Percentiles rank a stretch among this genome's conserved stretches.
phyloP scores from a whole-genome alignment of 495 filamentous ascomycete species.

The Lasiosphaeris hirsuta region DNA sequence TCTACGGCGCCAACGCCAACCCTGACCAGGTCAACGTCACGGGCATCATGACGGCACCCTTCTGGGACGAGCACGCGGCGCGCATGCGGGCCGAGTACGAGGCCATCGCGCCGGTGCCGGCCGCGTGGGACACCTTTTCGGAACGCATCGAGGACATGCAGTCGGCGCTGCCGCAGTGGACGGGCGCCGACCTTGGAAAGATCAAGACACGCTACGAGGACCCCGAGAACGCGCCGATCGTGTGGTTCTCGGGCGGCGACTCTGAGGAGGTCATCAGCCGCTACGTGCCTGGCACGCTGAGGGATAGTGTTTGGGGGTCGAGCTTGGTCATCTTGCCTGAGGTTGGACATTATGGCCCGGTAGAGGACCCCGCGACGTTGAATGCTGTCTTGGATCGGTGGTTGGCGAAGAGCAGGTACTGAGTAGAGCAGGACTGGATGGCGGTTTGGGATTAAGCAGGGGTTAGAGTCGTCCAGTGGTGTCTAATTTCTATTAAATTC shows the following conservation, averaged over 20 bases:
- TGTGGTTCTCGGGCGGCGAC: conserved; percentile 2
- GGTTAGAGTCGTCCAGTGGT: no score
- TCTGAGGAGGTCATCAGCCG: conserved; percentile 2
- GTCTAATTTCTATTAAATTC: no score
- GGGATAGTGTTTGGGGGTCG: conserved; percentile 2
- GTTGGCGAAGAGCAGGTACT: background rate
- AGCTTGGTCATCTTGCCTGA: conserved; percentile 6
- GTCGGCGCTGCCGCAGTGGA: background rate
- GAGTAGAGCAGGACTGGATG: no score
- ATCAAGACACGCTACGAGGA: conserved; percentile 7
- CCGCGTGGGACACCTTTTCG: background rate
- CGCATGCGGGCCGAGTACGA: background rate
- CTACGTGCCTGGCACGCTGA: background rate
- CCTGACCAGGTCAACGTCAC: conserved; percentile 3
- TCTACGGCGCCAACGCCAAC: conserved; percentile 1
- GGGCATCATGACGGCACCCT: background rate
- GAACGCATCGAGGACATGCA: background rate
- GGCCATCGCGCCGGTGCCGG: background rate
- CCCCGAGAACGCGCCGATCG: background rate
- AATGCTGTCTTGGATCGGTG: conserved; percentile 4
- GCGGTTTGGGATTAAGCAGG: no score
- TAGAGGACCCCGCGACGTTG: conserved; percentile 4
- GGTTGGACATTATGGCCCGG: conserved; percentile 5
- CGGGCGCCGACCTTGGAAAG: background rate
- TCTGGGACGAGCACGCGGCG: background rate